phyloP scores from a whole-genome alignment of 2,329 filamentous ascomycete species.

The Cytospora schulzeri region DNA sequence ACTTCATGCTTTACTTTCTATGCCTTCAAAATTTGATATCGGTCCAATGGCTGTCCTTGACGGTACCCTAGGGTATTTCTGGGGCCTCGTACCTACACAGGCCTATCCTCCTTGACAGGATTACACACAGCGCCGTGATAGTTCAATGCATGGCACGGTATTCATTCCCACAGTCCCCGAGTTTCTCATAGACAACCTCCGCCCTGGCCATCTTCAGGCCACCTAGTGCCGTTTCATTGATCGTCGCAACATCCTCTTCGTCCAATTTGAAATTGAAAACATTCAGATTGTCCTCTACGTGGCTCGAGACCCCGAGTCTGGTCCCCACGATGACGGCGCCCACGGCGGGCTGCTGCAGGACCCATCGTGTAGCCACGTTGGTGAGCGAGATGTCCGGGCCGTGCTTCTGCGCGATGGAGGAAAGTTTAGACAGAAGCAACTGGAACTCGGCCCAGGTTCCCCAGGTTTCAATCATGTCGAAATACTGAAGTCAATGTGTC shows the following conservation, averaged over 20 bases:
- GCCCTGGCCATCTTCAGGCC: conserved; percentile 24
- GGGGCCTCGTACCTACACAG: too few relatives aligned
- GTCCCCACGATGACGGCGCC: conserved; percentile 41
- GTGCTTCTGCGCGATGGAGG: conserved; percentile 32
- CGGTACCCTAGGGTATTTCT: too few relatives aligned
- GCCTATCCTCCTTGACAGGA: too few relatives aligned
- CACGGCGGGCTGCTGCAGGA: conserved; percentile 38
- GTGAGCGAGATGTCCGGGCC: conserved; percentile 32
- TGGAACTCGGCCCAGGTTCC: conserved; percentile 38
- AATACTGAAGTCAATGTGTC: conserved; percentile 27
- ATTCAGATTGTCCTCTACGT: conserved; percentile 34
- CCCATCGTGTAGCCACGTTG: conserved; percentile 39
- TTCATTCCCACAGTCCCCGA: conserved; percentile 40
- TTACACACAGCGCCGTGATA: too few relatives aligned
- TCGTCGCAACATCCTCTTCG: conserved; percentile 31
- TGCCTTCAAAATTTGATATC: too few relatives aligned
- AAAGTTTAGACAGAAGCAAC: conserved; percentile 33
- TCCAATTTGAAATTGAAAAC: conserved; percentile 34
- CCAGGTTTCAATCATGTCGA: conserved; percentile 38
- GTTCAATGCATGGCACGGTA: conserved; percentile 35
- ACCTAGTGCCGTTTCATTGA: conserved; percentile 33
- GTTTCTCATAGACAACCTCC: conserved; percentile 29
- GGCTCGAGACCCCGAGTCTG: conserved; percentile 35
- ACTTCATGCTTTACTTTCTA: too few relatives aligned
- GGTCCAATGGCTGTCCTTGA: too few relatives aligned